Base-by-base conservation (phyloP, 2,329 filamentous ascomycete species). In the Xenoacremonium recifei region DNA sequence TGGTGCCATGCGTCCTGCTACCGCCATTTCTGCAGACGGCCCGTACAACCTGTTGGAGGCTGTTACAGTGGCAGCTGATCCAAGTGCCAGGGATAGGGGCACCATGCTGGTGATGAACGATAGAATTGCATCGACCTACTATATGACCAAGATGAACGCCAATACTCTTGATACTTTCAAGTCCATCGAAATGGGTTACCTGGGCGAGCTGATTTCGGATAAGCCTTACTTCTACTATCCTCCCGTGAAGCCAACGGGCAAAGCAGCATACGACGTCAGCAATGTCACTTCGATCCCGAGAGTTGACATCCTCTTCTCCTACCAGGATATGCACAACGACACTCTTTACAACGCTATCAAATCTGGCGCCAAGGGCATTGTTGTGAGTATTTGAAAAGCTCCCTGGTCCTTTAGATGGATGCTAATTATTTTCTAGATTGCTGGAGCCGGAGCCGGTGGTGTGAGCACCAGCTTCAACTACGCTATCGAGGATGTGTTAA, bases 161-260 rank as follows among this genome's bases (percentile, higher is more conserved):
- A 84, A 84, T 57, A 69, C 74, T 0, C 66, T 82, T 33, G 79
- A 84, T 47, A 81, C 80, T 2, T 84, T 84, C 68, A 74, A 70
- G 53, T 70, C 74, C 0, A 64, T 64, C 11, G 80, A 84, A 56
- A 68, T 71, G 49, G 77, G 79, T 1, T 77, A 72, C 44, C 68
- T 84, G 0, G 81, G 81, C 16, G 66, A 70, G 35, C 76, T 84
- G 51, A 69, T 81, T 49, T 72, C 78, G 50, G 68, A 78, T 31
- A 65, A 72, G 16, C 78, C 80, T 0, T 71, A 76, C 47, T 84
- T 82, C 65, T 84, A 76, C 67, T 83, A 71, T 50, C 67, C 69
- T 3, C 67, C 79, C 0, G 61, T 68, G 2, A 62, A 65, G 27
- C 73, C 79, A 4, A 54, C 71, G 4, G 69, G 71, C 21, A 69